Evolutionary conservation across 768 basidiomycete species (phyloP).

Genomic region (Polyporus arcularius): DNA sequence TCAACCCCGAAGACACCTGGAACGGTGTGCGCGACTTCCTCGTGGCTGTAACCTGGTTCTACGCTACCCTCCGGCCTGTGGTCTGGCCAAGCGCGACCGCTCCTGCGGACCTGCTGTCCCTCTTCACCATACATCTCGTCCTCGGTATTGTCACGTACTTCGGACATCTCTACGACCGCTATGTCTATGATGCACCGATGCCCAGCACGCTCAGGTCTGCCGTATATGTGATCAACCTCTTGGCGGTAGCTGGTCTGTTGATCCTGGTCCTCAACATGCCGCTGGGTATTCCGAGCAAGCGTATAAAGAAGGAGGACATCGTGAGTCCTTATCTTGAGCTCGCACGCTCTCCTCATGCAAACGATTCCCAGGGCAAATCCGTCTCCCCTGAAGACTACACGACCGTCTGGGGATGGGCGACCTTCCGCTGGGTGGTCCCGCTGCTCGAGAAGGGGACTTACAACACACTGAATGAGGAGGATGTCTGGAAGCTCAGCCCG

Average conservation of each 20-base stretch:
- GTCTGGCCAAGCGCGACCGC: slow-evolving; percentile 54
- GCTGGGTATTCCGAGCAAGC: slow-evolving; percentile 57
- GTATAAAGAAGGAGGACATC: slow-evolving; percentile 56
- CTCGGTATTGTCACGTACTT: slow-evolving; percentile 52
- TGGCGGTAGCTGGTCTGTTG: slow-evolving; percentile 44
- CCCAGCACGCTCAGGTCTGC: slow-evolving; percentile 34
- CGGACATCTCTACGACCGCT: slow-evolving; percentile 53
- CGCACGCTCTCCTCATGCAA: background rate
- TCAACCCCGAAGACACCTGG: slow-evolving; percentile 34
- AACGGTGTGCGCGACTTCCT: slow-evolving; percentile 44
- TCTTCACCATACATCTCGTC: slow-evolving; percentile 54
- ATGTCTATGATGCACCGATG: slow-evolving; percentile 43
- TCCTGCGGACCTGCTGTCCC: slow-evolving; percentile 61
- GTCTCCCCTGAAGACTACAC: slow-evolving; percentile 80
- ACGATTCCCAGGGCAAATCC: slow-evolving; percentile 43
- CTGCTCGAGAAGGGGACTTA: slow-evolving; percentile 51
- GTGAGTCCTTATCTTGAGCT: slow-evolving; percentile 41
- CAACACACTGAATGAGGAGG: slow-evolving; percentile 65
- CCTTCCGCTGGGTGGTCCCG: slow-evolving; percentile 73
- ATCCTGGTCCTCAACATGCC: slow-evolving; percentile 62
- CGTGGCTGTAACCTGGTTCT: slow-evolving; percentile 63
- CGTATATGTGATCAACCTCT: slow-evolving; percentile 43
- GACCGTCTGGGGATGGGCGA: slow-evolving; percentile 67
- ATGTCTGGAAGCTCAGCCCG: slow-evolving; percentile 73
- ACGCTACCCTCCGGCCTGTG: slow-evolving; percentile 58